These are phyloP conservation scores for Phlebiopsis gigantea DNA, from an alignment of 768 basidiomycete genomes.

Conservation along the genomic window DNA sequence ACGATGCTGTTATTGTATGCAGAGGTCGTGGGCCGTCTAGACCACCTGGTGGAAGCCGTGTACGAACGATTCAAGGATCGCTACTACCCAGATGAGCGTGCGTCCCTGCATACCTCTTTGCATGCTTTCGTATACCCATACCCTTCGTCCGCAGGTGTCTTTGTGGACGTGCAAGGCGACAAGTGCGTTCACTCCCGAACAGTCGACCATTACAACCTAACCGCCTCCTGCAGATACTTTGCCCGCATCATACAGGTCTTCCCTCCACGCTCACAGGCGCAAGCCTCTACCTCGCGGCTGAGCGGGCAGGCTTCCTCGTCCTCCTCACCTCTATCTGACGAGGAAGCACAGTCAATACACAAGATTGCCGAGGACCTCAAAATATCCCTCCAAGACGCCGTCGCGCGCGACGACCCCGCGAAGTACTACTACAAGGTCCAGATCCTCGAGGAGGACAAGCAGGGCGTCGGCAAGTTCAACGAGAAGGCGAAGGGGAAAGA, in stretches of 20 bases:
- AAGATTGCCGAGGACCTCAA: conserved; percentile 76
- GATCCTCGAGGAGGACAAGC: conserved; percentile 68
- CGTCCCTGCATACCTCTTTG: conserved; percentile 65
- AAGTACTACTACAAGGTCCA: conserved; percentile 87
- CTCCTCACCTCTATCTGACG: conserved; percentile 29
- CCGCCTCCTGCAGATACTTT: conserved; percentile 54
- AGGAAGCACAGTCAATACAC: conserved; percentile 43
- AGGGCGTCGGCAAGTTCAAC: conserved; percentile 57
- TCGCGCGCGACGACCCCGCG: conserved; percentile 67
- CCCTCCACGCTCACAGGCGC: conserved; percentile 38
- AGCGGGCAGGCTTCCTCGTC: conserved; percentile 32
- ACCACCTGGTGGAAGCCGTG: conserved; percentile 91
- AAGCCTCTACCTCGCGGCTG: conserved; percentile 3
- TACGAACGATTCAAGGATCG: conserved; percentile 96
- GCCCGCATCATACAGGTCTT: conserved; percentile 77
- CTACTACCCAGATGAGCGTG: conserved; percentile 88
- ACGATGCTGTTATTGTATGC: conserved; percentile 14
- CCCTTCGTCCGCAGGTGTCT: conserved; percentile 51
- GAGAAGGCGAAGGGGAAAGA: conserved; percentile 45
- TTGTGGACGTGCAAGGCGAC: conserved; percentile 82
- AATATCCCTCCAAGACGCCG: conserved; percentile 64
- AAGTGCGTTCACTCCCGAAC: conserved; percentile 46
- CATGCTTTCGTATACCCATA: not conserved
- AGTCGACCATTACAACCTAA: conserved; percentile 15
- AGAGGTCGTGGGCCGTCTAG: conserved; percentile 97